These are phyloP conservation scores for Combretum micranthum DNA, from an alignment of 345 rosid genomes.

Conservation along the genomic window DNA sequence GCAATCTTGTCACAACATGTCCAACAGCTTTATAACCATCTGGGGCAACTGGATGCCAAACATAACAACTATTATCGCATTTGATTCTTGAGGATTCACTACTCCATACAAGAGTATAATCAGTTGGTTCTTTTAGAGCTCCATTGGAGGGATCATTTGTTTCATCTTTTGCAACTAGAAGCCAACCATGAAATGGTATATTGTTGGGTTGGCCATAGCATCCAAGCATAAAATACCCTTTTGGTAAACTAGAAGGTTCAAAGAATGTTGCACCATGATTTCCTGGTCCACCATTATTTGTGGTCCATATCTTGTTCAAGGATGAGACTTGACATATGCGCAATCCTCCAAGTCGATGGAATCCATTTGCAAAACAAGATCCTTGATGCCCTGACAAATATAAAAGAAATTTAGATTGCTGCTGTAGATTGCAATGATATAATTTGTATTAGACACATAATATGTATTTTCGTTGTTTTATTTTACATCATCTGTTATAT, in stretches of 20 bases:
- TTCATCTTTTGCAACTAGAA: conserved; percentile 52
- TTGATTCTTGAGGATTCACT: conserved; percentile 51
- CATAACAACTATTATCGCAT: conserved; percentile 53
- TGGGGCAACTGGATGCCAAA: conserved; percentile 72
- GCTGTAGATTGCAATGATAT: no score
- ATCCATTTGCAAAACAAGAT: conserved; percentile 45
- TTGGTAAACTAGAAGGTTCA: conserved; percentile 44
- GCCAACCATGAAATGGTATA: conserved; percentile 43
- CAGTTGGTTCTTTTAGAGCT: conserved; percentile 44
- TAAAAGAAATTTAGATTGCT: no score
- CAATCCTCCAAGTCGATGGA: conserved; percentile 59
- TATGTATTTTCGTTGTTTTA: no score
- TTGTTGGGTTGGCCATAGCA: conserved; percentile 64
- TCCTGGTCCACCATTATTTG: conserved; percentile 56
- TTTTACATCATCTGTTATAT: no score
- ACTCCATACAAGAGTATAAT: conserved; percentile 73
- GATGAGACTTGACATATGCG: conserved; percentile 50
- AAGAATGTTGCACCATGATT: conserved; percentile 67
- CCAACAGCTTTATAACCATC: conserved; percentile 69
- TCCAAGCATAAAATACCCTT: conserved; percentile 52
- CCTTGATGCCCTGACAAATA: no score
- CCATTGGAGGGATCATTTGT: conserved; percentile 4
- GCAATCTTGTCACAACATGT: conserved; percentile 44
- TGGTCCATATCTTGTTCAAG: conserved; percentile 49
- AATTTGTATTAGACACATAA: no score